Percentiles rank a stretch among this genome's conserved stretches.
phyloP scores from a whole-genome alignment of 192 early-diverging fungal genomes.

The Podila clonocystis region DNA sequence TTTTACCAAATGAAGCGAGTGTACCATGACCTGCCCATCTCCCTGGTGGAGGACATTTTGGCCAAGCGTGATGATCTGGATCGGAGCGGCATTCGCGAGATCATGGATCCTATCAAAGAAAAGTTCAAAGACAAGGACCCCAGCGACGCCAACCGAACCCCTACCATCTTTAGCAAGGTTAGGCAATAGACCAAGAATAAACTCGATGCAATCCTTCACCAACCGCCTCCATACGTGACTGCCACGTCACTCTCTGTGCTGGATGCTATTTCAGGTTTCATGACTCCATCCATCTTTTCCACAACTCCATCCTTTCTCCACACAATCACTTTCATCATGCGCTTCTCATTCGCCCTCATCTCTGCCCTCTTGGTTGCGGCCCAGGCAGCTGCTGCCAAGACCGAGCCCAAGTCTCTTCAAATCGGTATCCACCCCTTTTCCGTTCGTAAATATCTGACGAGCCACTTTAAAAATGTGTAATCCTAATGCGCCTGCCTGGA shows the following conservation, averaged over 20 bases:
- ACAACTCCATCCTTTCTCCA: no score
- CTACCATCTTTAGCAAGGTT: constrained; percentile 68
- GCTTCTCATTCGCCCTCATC: constrained; percentile 26
- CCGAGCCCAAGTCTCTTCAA: constrained; percentile 22
- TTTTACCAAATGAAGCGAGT: constrained; percentile 90
- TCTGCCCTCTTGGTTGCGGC: constrained; percentile 17
- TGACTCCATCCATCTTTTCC: no score
- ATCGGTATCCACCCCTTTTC: constrained; percentile 13
- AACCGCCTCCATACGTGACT: no score
- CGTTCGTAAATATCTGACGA: background rate
- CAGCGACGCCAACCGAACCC: constrained; percentile 48
- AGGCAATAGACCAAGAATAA: constrained; percentile 24
- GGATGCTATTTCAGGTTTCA: no score
- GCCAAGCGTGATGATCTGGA: constrained; percentile 92
- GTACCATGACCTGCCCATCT: constrained; percentile 92
- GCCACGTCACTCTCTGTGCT: no score
- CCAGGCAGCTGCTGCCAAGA: constrained; percentile 20
- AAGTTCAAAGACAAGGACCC: constrained; percentile 72
- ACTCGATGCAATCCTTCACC: no score
- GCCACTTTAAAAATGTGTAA: background rate
- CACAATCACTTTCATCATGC: background rate
- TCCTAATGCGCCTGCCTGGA: background rate
- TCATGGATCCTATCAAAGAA: constrained; percentile 82
- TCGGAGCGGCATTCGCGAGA: constrained; percentile 79
- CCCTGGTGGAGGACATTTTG: constrained; percentile 92